A percentile compares a stretch with the other conserved stretches of the same genome.
Evolutionary conservation across 345 rosid genomes (phyloP).

Genomic region (Arabidopsis suecica): DNA sequence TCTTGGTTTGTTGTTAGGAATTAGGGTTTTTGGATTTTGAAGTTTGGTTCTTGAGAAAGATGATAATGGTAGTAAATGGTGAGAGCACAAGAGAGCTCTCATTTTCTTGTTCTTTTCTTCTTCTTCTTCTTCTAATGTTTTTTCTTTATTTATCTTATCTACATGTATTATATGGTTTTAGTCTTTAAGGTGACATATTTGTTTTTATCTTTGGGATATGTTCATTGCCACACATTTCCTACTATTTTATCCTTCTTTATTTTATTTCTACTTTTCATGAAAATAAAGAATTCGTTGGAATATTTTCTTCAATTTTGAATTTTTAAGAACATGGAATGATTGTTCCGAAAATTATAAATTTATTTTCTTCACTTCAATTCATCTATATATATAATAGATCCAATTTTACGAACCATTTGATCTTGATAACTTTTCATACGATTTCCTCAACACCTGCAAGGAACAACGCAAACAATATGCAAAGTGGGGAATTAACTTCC

Average conservation of each 20-base stretch:
- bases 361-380: neutral
- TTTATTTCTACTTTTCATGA: neutral
- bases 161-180: conserved; percentile 14
- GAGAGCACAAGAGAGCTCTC: conserved; percentile 51
- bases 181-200: conserved; percentile 7
- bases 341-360: neutral
- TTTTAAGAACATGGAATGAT: conserved; percentile 5
- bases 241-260: conserved; percentile 25
- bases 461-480: neutral
- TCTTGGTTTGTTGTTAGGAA: conserved; percentile 21
- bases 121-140: neutral
- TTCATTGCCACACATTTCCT: conserved; percentile 29
- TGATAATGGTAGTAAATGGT: conserved; percentile 33
- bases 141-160: conserved; percentile 38
- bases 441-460: conserved; percentile 56
- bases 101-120: conserved; percentile 30
- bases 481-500: neutral
- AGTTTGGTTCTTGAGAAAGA: conserved; percentile 35
- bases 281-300: conserved; percentile 1
- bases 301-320: neutral
- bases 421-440: conserved; percentile 51
- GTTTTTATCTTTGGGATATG: conserved; percentile 28
- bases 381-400: neutral
- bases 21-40: conserved; percentile 25
- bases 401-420: conserved; percentile 15